A percentile compares a stretch with the other conserved stretches of the same genome.
Evolutionary conservation across 208 protist genomes (phyloP).

Genomic region (Trypanosoma brucei): DNA sequence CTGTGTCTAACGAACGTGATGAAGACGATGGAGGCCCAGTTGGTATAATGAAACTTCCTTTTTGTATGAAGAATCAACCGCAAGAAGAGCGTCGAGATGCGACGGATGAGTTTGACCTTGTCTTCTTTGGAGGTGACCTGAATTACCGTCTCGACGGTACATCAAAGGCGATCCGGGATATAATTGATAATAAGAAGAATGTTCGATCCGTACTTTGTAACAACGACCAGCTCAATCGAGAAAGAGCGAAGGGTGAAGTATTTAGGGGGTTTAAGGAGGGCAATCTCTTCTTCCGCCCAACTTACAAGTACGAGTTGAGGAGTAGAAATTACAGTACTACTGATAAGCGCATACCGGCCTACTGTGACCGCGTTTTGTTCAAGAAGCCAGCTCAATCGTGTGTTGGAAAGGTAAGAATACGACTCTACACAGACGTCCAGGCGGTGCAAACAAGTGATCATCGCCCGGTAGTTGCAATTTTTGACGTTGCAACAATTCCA

Average conservation of each 20-base stretch:
- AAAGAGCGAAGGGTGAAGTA: constrained; percentile 64
- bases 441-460: constrained; percentile 81
- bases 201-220: constrained; percentile 70
- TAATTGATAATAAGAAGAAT: constrained; percentile 54
- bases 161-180: constrained; percentile 66
- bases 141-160: constrained; percentile 95
- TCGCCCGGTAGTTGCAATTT: constrained; percentile 73
- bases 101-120: constrained; percentile 88
- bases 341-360: constrained; percentile 69
- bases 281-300: constrained; percentile 85
- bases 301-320: constrained; percentile 90
- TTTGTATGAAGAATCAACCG: background rate
- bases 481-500: constrained; percentile 58
- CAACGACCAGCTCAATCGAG: constrained; percentile 90
- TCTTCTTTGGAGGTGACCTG: constrained; percentile 93
- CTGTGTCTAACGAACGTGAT: background rate
- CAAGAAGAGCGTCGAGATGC: constrained; percentile 44
- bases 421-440: constrained; percentile 80
- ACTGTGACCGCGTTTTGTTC: constrained; percentile 83
- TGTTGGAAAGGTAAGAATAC: constrained; percentile 35
- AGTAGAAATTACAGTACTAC: constrained; percentile 57
- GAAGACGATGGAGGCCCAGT: background rate
- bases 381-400: constrained; percentile 36
- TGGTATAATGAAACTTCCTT: constrained; percentile 10
- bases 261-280: constrained; percentile 88